These are phyloP conservation scores for Sugiyamaella sp. DNA, from an alignment of 1,139 yeast species.

Conservation along the genomic window DNA sequence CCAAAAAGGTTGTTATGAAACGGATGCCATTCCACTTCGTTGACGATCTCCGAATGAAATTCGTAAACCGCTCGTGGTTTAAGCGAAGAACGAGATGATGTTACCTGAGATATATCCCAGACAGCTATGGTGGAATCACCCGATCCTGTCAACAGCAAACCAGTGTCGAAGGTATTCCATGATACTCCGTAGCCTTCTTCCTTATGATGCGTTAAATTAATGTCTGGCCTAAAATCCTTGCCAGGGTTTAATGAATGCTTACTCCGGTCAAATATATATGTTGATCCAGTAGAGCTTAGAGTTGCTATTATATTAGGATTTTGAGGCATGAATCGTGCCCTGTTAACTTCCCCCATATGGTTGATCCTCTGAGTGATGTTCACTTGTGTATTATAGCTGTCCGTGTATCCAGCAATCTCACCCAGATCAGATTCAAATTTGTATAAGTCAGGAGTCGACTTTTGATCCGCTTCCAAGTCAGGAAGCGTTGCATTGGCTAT, in stretches of 20 bases:
- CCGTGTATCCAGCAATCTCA: conserved; percentile 41
- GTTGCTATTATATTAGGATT: conserved; percentile 73
- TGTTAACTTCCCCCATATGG: conserved; percentile 67
- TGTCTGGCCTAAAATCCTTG: conserved; percentile 40
- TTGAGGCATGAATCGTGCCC: conserved; percentile 88
- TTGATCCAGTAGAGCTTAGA: conserved; percentile 74
- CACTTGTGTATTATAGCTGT: conserved; percentile 41
- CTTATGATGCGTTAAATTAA: conserved; percentile 59
- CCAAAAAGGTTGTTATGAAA: conserved; percentile 56
- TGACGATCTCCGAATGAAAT: conserved; percentile 37
- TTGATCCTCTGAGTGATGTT: conserved; percentile 58
- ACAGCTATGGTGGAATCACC: conserved; percentile 67
- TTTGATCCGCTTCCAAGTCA: conserved; percentile 27
- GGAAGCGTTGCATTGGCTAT: conserved; percentile 70
- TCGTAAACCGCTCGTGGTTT: conserved; percentile 22
- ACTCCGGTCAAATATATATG: conserved; percentile 65
- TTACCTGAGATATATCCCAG: conserved; percentile 59
- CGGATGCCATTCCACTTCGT: conserved; percentile 53
- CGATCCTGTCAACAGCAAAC: conserved; percentile 63
- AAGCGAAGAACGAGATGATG: conserved; percentile 25
- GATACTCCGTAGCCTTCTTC: conserved; percentile 73
- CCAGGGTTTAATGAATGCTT: conserved; percentile 45
- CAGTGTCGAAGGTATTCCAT: conserved; percentile 55
- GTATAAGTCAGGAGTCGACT: conserved; percentile 29
- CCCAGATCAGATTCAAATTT: conserved; percentile 42